Percentiles rank a stretch among this genome's conserved stretches.
Conservation (phyloP, 192 early-diverging fungal genomes). For the Coemansia asiatica region DNA sequence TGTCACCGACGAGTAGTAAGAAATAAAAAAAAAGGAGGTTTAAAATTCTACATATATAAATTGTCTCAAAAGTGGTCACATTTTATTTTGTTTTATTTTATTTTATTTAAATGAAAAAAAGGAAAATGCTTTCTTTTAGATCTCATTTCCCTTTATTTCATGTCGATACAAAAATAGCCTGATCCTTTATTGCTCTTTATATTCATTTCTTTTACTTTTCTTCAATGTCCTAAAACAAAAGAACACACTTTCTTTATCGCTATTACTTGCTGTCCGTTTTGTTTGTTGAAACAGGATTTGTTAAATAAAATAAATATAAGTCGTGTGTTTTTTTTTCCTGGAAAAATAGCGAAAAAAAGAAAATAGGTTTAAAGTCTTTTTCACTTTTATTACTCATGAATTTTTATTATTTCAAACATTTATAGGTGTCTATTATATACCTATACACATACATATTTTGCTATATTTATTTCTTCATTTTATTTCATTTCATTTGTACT, state of each 20-base stretch:
- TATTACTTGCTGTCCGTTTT: background rate
- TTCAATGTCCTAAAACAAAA: background rate
- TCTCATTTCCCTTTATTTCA: background rate
- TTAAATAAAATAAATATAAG: background rate
- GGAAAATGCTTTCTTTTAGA: background rate
- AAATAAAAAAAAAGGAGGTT: background rate
- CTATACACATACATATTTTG: background rate
- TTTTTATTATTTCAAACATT: background rate
- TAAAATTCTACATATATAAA: too few relatives aligned
- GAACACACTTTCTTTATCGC: background rate
- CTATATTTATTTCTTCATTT: background rate
- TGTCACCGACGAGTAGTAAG: conserved; percentile 79
- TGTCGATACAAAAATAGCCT: conserved; percentile 1
- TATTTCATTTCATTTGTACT: background rate
- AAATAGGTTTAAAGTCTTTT: background rate
- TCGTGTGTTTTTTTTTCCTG: background rate
- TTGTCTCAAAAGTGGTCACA: background rate
- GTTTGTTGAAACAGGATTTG: background rate
- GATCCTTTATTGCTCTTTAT: background rate
- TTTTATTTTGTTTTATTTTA: background rate
- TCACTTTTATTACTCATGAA: background rate
- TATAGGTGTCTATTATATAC: background rate
- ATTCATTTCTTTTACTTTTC: background rate
- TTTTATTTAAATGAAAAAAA: conserved; percentile 5
- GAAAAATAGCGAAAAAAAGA: background rate